Percentiles rank a stretch among this genome's conserved stretches.
phyloP scores from a whole-genome alignment of 495 filamentous ascomycete genomes.

The Xylaria longipes region DNA sequence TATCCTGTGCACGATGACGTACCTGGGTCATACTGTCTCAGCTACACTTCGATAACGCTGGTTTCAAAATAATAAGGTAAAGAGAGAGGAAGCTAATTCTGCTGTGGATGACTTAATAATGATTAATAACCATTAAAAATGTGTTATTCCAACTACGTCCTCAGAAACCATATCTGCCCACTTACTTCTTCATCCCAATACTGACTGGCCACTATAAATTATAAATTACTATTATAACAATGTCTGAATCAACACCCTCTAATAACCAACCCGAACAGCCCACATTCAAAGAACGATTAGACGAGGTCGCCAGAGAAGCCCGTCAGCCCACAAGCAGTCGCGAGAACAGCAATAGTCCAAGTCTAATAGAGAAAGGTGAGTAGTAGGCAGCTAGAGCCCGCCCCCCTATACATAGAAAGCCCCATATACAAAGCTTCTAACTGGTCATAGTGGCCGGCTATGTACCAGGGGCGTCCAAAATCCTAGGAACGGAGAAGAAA shows the following conservation, averaged over 20 bases:
- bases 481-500: slow-evolving; percentile 16
- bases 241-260: background rate
- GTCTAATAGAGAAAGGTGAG: slow-evolving; percentile 21
- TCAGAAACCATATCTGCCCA: background rate
- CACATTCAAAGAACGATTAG: slow-evolving; percentile 15
- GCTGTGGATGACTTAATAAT: background rate
- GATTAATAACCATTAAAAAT: background rate
- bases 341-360: background rate
- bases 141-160: background rate
- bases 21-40: background rate
- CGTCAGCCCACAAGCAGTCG: background rate
- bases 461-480: slow-evolving; percentile 11
- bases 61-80: background rate
- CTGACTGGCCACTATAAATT: background rate
- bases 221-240: background rate
- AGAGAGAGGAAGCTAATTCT: background rate
- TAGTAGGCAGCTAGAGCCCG: background rate
- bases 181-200: background rate
- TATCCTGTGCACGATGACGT: slow-evolving; percentile 14
- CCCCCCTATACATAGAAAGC: background rate
- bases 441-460: slow-evolving; percentile 17
- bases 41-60: background rate
- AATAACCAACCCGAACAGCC: background rate
- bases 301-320: slow-evolving; percentile 13
- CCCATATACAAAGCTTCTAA: background rate